phyloP scores from a whole-genome alignment of 2,329 filamentous ascomycete species.

The Cadophora sp. region DNA sequence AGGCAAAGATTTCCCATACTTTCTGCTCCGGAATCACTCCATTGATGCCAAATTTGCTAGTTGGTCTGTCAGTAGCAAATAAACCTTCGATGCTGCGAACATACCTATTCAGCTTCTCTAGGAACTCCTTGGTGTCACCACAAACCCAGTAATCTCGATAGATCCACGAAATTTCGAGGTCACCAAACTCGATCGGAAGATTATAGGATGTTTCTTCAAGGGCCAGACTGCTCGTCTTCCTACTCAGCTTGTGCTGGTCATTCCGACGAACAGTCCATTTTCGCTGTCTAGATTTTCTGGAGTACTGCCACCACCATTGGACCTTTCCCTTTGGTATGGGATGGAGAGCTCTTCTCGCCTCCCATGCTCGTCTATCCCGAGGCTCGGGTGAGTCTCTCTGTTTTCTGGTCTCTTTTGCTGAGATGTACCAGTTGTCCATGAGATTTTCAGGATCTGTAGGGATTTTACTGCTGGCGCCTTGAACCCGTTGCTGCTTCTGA shows the following conservation, averaged over 20 bases:
- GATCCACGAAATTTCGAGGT: constrained; percentile 26
- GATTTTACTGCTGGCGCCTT: constrained; percentile 18
- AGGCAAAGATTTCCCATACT: constrained; percentile 28
- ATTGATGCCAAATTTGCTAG: constrained; percentile 16
- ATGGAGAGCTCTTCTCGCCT: constrained; percentile 22
- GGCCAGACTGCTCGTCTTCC: constrained; percentile 11
- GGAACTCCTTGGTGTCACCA: constrained; percentile 20
- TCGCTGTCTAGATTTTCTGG: constrained; percentile 4
- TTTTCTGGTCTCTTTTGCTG: constrained; percentile 7
- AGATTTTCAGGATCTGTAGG: constrained; percentile 23
- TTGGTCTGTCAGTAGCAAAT: neutral
- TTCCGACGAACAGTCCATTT: constrained; percentile 11
- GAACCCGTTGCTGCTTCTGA: constrained; percentile 14
- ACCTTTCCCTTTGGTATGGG: constrained; percentile 7
- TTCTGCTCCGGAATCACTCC: constrained; percentile 25
- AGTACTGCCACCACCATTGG: constrained; percentile 16
- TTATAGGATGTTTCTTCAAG: neutral
- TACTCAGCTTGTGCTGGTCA: constrained; percentile 6
- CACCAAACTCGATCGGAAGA: constrained; percentile 22
- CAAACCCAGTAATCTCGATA: constrained; percentile 26
- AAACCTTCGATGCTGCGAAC: neutral
- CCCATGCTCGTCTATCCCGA: constrained; percentile 11
- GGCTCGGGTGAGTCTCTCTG: constrained; percentile 19
- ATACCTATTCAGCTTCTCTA: constrained; percentile 23
- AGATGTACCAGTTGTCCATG: constrained; percentile 31